Conservation (phyloP, 345 rosid genomes). For the Jatropha curcas region DNA sequence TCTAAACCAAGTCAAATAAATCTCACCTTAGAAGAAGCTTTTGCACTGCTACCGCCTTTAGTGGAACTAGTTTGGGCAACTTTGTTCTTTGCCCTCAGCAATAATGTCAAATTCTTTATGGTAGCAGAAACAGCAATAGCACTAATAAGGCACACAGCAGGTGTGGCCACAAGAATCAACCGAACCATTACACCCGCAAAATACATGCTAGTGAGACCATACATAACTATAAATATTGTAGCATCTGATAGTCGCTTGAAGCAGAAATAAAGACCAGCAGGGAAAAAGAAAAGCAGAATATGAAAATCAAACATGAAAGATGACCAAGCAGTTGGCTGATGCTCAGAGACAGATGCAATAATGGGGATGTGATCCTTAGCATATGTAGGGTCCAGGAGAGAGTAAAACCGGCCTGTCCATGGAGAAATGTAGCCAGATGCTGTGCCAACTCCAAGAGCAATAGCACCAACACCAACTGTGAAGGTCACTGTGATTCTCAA, state of each 20-base stretch:
- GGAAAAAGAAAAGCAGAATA: constrained; percentile 95
- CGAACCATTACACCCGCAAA: constrained; percentile 99
- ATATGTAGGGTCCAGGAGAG: constrained; percentile 93
- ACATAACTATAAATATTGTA: constrained; percentile 95
- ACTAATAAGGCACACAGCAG: constrained; percentile 94
- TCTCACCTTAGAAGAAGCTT: constrained; percentile 84
- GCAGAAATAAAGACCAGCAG: constrained; percentile 98
- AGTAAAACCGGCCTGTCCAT: constrained; percentile 98
- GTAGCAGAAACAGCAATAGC: constrained; percentile 98
- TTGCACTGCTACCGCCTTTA: constrained; percentile 67
- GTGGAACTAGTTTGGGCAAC: constrained; percentile 56
- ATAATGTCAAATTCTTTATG: constrained; percentile 69
- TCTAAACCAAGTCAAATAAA: constrained; percentile 7
- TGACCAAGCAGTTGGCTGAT: constrained; percentile 99
- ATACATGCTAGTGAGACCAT: constrained; percentile 98
- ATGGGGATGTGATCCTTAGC: constrained; percentile 99
- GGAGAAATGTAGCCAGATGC: constrained; percentile 99
- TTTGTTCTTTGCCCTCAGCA: constrained; percentile 75
- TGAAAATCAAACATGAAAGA: constrained; percentile 99
- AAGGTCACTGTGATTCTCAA: constrained; percentile 79
- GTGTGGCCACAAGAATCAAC: constrained; percentile 94
- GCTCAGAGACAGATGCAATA: constrained; percentile 99
- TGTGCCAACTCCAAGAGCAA: constrained; percentile 86
- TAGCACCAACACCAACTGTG: constrained; percentile 62
- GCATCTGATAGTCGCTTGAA: constrained; percentile 95